Evolutionary conservation across 2,329 filamentous ascomycete species (phyloP).

Genomic region (Exophiala spinifera): DNA sequence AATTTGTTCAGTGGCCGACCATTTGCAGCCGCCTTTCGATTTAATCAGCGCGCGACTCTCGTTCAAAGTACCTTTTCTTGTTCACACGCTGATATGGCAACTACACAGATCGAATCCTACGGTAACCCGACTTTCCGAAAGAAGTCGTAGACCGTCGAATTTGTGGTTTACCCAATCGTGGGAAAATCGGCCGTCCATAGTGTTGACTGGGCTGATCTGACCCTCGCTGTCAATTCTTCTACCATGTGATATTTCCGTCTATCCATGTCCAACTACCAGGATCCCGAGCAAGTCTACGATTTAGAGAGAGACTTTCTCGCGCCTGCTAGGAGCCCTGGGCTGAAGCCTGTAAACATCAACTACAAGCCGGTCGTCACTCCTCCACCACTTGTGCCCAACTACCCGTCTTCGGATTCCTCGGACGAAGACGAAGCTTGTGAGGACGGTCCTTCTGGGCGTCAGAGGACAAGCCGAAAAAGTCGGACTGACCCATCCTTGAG

Average conservation of each 20-base stretch:
- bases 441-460: conserved; percentile 18
- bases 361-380: conserved; percentile 34
- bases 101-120: background rate
- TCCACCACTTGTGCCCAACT: conserved; percentile 33
- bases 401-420: conserved; percentile 17
- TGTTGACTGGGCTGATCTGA: background rate
- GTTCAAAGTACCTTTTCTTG: background rate
- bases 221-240: background rate
- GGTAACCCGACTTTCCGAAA: background rate
- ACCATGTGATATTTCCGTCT: conserved; percentile 18
- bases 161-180: background rate
- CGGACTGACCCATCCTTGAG: conserved; percentile 46
- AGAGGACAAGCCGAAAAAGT: conserved; percentile 31
- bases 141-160: background rate
- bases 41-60: background rate
- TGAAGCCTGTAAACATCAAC: conserved; percentile 33
- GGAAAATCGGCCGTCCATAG: background rate
- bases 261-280: conserved; percentile 21
- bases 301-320: conserved; percentile 17
- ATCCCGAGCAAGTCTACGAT: conserved; percentile 15
- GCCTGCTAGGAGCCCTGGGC: conserved; percentile 35
- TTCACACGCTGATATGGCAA: background rate
- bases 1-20: background rate
- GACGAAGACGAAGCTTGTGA: conserved; percentile 24
- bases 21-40: background rate